Percentiles rank a stretch among this genome's conserved stretches.
These are phyloP conservation scores for Pseudohalonectria lignicola DNA, from an alignment of 2,329 filamentous ascomycete genomes.

Conservation along the genomic window DNA sequence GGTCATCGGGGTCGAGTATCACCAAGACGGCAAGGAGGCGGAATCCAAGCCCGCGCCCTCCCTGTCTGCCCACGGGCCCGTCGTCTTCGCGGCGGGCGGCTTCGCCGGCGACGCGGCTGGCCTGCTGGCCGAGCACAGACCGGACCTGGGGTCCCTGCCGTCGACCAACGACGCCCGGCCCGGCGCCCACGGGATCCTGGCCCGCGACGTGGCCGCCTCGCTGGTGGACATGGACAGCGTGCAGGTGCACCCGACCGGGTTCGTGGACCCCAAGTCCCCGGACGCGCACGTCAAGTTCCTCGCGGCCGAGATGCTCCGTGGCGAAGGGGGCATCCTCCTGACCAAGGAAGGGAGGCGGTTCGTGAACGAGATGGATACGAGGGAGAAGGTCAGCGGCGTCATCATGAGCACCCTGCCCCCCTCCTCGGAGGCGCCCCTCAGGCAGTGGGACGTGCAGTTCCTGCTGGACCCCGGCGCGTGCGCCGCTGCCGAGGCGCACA, in stretches of 20 bases:
- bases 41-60: slow-evolving; percentile 15
- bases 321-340: slow-evolving; percentile 50
- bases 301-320: slow-evolving; percentile 50
- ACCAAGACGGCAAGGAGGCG: not conserved
- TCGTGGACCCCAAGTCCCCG: slow-evolving; percentile 41
- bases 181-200: slow-evolving; percentile 35
- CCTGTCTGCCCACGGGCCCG: slow-evolving; percentile 39
- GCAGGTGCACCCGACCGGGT: slow-evolving; percentile 55
- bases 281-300: slow-evolving; percentile 45
- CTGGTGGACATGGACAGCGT: slow-evolving; percentile 44
- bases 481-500: slow-evolving; percentile 38
- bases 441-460: slow-evolving; percentile 48
- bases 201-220: slow-evolving; percentile 22
- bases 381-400: slow-evolving; percentile 41
- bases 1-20: not conserved
- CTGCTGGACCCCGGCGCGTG: slow-evolving; percentile 49
- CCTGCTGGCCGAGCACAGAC: slow-evolving; percentile 42
- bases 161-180: slow-evolving; percentile 52
- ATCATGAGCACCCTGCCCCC: slow-evolving; percentile 30
- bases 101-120: slow-evolving; percentile 52
- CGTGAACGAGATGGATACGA: slow-evolving; percentile 50
- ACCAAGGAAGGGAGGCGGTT: slow-evolving; percentile 39
- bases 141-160: slow-evolving; percentile 46
- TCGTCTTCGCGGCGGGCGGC: slow-evolving; percentile 50
- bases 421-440: slow-evolving; percentile 16